Evolutionary conservation across 257 asterid genomes (phyloP).

Genomic region (Solanum piurae): DNA sequence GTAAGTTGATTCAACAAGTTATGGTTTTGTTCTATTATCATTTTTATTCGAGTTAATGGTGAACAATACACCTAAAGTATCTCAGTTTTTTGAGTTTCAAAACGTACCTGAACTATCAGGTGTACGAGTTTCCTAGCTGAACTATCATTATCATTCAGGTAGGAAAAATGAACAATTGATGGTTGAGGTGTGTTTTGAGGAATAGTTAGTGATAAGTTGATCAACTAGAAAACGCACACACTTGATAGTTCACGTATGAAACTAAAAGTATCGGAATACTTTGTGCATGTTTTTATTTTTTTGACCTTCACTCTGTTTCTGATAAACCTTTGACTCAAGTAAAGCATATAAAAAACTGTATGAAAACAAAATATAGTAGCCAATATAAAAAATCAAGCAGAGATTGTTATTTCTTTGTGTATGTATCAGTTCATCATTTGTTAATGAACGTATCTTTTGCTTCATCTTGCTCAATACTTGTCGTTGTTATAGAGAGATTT

Average conservation of each 20-base stretch:
- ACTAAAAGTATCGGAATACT: background rate
- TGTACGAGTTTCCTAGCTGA: background rate
- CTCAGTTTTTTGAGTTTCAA: background rate
- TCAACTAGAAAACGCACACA: background rate
- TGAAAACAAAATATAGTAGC: background rate
- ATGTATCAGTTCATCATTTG: background rate
- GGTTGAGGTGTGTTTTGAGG: no score
- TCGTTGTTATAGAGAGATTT: background rate
- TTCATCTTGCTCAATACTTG: background rate
- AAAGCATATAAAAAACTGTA: background rate
- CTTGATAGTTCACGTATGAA: background rate
- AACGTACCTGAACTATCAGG: background rate
- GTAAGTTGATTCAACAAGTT: slow-evolving; percentile 12
- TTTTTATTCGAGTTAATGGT: background rate
- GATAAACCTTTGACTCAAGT: background rate
- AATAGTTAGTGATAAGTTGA: background rate
- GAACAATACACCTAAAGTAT: background rate
- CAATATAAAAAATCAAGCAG: background rate
- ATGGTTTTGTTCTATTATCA: background rate
- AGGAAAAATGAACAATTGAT: background rate
- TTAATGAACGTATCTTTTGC: background rate
- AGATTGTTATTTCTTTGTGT: background rate
- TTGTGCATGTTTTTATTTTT: background rate
- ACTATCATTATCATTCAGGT: background rate
- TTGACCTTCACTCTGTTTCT: background rate